phyloP scores from a whole-genome alignment of 2,329 filamentous ascomycete species.

The Ophiostoma perfectum region DNA sequence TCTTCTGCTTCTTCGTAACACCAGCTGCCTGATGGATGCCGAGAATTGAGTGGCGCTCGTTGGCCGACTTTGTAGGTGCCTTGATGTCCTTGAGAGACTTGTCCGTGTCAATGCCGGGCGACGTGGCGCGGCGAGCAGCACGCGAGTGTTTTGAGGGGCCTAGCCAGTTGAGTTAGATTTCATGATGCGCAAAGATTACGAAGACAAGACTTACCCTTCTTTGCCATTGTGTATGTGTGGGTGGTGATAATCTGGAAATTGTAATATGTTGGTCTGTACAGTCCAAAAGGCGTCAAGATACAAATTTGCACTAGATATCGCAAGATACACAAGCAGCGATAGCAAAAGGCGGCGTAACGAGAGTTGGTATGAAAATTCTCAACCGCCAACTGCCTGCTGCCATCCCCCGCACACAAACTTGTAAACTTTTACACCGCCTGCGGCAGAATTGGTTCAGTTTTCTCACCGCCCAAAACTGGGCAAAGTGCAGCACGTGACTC shows the following conservation, averaged over 20 bases:
- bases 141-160: constrained; percentile 65
- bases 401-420: background rate
- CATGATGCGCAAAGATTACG: background rate
- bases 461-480: background rate
- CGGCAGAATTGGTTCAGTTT: constrained; percentile 30
- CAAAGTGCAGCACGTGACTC: background rate
- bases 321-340: background rate
- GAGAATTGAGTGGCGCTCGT: constrained; percentile 60
- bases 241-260: background rate
- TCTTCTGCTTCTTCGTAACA: constrained; percentile 61
- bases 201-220: background rate
- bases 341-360: background rate
- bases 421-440: constrained; percentile 32
- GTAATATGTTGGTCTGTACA: background rate
- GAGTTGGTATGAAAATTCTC: background rate
- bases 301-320: too few relatives aligned
- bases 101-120: constrained; percentile 64
- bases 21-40: constrained; percentile 62
- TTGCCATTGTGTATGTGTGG: constrained; percentile 13
- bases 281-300: too few relatives aligned
- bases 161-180: constrained; percentile 31
- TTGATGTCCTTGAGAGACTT: constrained; percentile 61
- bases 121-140: constrained; percentile 66
- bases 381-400: background rate
- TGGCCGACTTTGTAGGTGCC: constrained; percentile 44